Percentiles rank a stretch among this genome's conserved stretches.
These are phyloP conservation scores for Crithidia acanthocephali DNA, from an alignment of 208 protist species.

Conservation along the genomic window DNA sequence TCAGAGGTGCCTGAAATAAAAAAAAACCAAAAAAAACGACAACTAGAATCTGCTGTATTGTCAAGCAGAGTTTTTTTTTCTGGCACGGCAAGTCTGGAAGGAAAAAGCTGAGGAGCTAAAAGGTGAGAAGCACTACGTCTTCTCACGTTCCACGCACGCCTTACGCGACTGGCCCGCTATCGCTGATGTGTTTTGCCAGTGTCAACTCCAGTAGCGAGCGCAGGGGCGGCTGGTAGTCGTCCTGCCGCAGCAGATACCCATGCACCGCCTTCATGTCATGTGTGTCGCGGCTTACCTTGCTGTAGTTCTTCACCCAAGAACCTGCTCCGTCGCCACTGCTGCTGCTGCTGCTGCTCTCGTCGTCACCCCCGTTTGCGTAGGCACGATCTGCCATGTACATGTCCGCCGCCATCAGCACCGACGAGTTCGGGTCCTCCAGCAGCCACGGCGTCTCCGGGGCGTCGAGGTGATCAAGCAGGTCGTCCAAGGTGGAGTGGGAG, in stretches of 20 bases:
- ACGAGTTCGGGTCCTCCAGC: constrained; percentile 15
- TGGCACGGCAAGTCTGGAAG: too few species aligned
- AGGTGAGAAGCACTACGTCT: too few species aligned
- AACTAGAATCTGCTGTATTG: too few species aligned
- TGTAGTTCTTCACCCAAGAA: background rate
- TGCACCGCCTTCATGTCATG: constrained; percentile 21
- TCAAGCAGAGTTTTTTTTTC: too few species aligned
- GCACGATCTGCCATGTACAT: constrained; percentile 21
- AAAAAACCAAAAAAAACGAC: too few species aligned
- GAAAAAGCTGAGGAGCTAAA: too few species aligned
- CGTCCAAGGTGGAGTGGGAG: constrained; percentile 1
- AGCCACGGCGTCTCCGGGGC: constrained; percentile 27
- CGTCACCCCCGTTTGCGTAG: background rate
- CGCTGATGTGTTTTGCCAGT: constrained; percentile 9
- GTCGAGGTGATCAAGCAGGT: constrained; percentile 15
- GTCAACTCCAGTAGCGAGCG: constrained; percentile 13
- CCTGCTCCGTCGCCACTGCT: background rate
- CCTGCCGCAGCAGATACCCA: constrained; percentile 2
- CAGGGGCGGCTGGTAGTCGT: constrained; percentile 7
- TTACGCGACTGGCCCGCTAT: background rate
- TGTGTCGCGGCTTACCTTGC: background rate
- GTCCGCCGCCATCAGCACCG: constrained; percentile 14
- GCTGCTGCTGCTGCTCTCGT: background rate
- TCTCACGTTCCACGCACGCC: too few species aligned
- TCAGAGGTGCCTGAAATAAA: too few species aligned